A percentile compares a stretch with the other conserved stretches of the same genome.
Evolutionary conservation across 768 basidiomycete genomes (phyloP).

Genomic region (Mycena polygramma): DNA sequence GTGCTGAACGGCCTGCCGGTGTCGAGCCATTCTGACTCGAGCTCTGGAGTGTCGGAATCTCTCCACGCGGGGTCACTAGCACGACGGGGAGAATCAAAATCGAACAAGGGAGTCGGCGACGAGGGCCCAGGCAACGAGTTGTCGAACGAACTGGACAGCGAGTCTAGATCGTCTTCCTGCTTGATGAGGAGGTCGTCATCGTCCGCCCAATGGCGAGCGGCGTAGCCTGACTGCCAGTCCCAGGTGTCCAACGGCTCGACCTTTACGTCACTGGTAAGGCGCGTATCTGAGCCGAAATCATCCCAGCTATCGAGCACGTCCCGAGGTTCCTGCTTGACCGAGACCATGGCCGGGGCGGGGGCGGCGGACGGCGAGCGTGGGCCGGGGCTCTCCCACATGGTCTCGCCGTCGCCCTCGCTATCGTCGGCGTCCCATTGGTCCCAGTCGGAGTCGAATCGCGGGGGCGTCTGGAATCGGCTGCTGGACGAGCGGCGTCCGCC

Average conservation of each 20-base stretch:
- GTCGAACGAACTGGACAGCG: slow-evolving; percentile 44
- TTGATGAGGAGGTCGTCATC: slow-evolving; percentile 54
- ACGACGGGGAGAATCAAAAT: slow-evolving; percentile 27
- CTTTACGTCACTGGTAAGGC: slow-evolving; percentile 48
- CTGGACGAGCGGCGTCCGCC: slow-evolving; percentile 50
- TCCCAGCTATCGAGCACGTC: slow-evolving; percentile 83
- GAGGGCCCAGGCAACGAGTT: slow-evolving; percentile 39
- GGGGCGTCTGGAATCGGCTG: slow-evolving; percentile 36
- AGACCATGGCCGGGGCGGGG: slow-evolving; percentile 53
- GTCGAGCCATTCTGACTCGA: slow-evolving; percentile 51
- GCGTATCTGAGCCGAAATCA: slow-evolving; percentile 57
- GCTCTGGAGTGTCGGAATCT: slow-evolving; percentile 30
- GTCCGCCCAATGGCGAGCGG: slow-evolving; percentile 45
- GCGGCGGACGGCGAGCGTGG: slow-evolving; percentile 74
- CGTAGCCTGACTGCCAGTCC: slow-evolving; percentile 57
- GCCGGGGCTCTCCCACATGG: slow-evolving; percentile 73
- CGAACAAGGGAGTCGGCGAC: slow-evolving; percentile 23
- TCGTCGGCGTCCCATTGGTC: slow-evolving; percentile 57
- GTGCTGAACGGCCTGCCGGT: slow-evolving; percentile 40
- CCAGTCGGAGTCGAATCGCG: slow-evolving; percentile 55
- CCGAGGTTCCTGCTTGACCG: slow-evolving; percentile 71
- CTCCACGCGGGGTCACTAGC: slow-evolving; percentile 28
- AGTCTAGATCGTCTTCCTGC: slow-evolving; percentile 62
- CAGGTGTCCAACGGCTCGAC: slow-evolving; percentile 59
- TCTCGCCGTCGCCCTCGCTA: slow-evolving; percentile 67